phyloP scores from a whole-genome alignment of 225 moss, liverwort and hornwort genomes.

The Straminergon stramineum region DNA sequence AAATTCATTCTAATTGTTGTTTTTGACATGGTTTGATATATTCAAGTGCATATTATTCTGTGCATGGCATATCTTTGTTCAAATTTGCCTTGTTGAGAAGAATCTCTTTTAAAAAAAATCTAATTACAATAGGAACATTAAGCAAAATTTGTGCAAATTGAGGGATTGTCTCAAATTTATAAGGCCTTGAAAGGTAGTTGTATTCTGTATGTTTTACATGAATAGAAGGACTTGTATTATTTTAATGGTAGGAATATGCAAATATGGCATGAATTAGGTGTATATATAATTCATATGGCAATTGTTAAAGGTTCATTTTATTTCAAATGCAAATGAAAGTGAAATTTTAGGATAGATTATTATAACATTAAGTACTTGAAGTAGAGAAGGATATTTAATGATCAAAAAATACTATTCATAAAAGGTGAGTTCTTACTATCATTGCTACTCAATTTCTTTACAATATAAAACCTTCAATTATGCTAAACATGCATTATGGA shows the following conservation, averaged over 20 bases:
- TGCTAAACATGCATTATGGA: fast-evolving
- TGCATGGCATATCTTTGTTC: not conserved
- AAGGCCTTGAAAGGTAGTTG: not conserved
- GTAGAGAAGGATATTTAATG: not conserved
- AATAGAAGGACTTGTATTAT: too few species aligned
- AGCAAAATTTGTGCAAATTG: not conserved
- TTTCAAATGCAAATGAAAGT: not conserved
- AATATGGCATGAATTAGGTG: not conserved
- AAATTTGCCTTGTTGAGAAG: not conserved
- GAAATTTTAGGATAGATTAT: not conserved
- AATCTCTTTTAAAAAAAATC: not conserved
- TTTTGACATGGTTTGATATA: not conserved
- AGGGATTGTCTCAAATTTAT: not conserved
- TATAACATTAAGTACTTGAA: not conserved
- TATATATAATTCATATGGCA: not conserved
- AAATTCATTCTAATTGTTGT: not conserved
- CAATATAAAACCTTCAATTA: not conserved
- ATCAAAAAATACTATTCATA: not conserved
- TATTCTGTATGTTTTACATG: not conserved
- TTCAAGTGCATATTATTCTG: not conserved
- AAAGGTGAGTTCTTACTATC: not conserved
- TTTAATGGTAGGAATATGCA: not conserved
- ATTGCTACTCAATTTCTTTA: not conserved
- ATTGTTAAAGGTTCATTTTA: too few species aligned
- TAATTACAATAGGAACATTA: not conserved